Percentiles rank a stretch among this genome's conserved stretches.
These are phyloP conservation scores for Silene latifolia DNA, from an alignment of 148 eudicot genomes.

Conservation along the genomic window DNA sequence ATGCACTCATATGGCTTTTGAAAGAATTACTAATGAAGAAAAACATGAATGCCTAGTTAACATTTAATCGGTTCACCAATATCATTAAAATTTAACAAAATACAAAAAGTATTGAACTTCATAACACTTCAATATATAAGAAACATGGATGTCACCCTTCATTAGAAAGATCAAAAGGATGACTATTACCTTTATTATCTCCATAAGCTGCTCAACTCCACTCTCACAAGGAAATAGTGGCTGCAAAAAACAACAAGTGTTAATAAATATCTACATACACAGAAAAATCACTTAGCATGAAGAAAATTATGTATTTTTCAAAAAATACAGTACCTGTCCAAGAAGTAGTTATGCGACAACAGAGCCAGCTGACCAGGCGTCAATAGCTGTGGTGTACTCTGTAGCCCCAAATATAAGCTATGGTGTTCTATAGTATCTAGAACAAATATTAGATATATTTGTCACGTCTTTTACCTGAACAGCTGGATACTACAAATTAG, in stretches of 20 bases:
- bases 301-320: too few species aligned
- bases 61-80: too few species aligned
- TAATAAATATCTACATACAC: neutral
- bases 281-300: too few species aligned
- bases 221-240: constrained; percentile 90
- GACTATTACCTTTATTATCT: constrained; percentile 72
- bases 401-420: constrained; percentile 96
- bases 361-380: constrained; percentile 92
- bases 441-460: constrained; percentile 90
- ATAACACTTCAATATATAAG: too few species aligned
- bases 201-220: constrained; percentile 93
- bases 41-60: too few species aligned
- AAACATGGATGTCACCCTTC: too few species aligned
- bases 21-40: too few species aligned
- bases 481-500: too few species aligned
- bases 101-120: too few species aligned
- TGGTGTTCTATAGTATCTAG: constrained; percentile 92
- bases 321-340: constrained; percentile 54
- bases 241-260: constrained; percentile 32
- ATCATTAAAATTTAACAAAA: too few species aligned
- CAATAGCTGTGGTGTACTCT: constrained; percentile 79
- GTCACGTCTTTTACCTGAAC: constrained; percentile 88
- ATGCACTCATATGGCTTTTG: too few species aligned
- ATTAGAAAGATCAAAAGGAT: neutral
- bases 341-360: constrained; percentile 87